Evolutionary conservation across 495 filamentous ascomycete genomes (phyloP).

Genomic region (Lepidopterella palustris): DNA sequence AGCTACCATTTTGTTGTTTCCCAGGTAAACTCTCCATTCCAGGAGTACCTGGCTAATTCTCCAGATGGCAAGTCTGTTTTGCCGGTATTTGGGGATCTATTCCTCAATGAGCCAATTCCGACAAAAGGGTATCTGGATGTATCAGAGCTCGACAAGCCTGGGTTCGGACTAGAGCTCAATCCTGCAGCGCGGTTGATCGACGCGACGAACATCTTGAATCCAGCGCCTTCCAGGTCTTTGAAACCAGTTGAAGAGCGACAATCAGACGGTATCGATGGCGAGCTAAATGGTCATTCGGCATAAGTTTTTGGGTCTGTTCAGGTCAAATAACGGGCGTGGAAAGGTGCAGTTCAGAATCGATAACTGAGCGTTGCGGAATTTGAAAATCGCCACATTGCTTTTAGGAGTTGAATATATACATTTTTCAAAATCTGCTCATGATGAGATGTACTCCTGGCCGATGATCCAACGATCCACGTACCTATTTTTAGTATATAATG

Average conservation of each 20-base stretch:
- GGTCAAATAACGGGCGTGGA: background rate
- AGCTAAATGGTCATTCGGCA: slow-evolving; percentile 19
- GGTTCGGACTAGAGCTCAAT: slow-evolving; percentile 83
- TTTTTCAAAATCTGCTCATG: background rate
- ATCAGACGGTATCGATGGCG: slow-evolving; percentile 12
- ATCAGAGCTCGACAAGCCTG: slow-evolving; percentile 75
- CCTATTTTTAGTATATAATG: slow-evolving; percentile 27
- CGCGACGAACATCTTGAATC: slow-evolving; percentile 61
- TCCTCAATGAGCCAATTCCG: slow-evolving; percentile 85
- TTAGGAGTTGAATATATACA: background rate
- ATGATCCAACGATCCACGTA: background rate
- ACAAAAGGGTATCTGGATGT: slow-evolving; percentile 72
- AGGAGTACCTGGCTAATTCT: slow-evolving; percentile 90
- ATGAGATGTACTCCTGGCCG: background rate
- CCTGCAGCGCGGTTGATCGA: slow-evolving; percentile 71
- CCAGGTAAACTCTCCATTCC: slow-evolving; percentile 84
- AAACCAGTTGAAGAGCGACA: slow-evolving; percentile 17
- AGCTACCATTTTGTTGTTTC: slow-evolving; percentile 92
- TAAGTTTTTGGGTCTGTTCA: background rate
- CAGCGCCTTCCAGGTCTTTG: slow-evolving; percentile 59
- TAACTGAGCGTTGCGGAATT: no score
- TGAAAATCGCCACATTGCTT: no score
- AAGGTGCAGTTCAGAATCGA: background rate
- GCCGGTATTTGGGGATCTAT: slow-evolving; percentile 87
- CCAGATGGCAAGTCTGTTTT: slow-evolving; percentile 80